Evolutionary conservation across 768 basidiomycete species (phyloP).

Genomic region (Exsudoporus frostii): DNA sequence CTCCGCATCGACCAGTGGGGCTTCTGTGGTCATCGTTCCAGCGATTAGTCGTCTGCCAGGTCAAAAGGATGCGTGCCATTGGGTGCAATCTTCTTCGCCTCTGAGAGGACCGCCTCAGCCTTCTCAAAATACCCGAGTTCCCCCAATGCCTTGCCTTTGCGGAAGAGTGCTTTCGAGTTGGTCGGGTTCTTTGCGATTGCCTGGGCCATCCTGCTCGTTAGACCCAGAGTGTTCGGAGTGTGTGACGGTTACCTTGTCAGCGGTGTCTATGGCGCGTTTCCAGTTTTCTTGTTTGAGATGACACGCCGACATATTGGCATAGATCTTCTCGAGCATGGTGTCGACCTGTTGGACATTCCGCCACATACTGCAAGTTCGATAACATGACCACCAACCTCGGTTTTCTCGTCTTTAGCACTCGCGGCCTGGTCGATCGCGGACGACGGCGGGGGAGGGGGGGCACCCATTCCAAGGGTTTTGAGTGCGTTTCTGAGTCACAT

Average conservation of each 20-base stretch:
- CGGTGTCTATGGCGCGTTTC: constrained; percentile 76
- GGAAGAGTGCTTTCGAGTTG: constrained; percentile 77
- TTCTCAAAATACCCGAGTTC: constrained; percentile 77
- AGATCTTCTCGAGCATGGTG: constrained; percentile 73
- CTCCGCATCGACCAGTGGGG: constrained; percentile 59
- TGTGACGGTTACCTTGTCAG: constrained; percentile 56
- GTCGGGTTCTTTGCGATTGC: constrained; percentile 70
- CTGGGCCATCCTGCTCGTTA: constrained; percentile 34
- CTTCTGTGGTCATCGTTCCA: constrained; percentile 40
- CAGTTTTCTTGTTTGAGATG: constrained; percentile 79
- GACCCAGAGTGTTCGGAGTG: not conserved
- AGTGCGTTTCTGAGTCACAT: constrained; percentile 47
- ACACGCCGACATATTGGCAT: constrained; percentile 82
- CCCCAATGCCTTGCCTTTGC: constrained; percentile 76
- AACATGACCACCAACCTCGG: constrained; percentile 48
- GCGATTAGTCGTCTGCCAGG: not conserved
- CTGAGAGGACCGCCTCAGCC: constrained; percentile 61
- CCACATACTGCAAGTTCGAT: not conserved
- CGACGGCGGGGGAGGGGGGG: not conserved
- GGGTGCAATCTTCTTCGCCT: constrained; percentile 62
- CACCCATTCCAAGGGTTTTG: constrained; percentile 45
- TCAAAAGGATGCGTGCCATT: constrained; percentile 39
- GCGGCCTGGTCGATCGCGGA: constrained; percentile 31
- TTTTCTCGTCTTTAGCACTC: constrained; percentile 49
- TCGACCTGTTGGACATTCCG: constrained; percentile 51